phyloP scores from a whole-genome alignment of 2,329 filamentous ascomycete genomes.

The Colletotrichum sp. region DNA sequence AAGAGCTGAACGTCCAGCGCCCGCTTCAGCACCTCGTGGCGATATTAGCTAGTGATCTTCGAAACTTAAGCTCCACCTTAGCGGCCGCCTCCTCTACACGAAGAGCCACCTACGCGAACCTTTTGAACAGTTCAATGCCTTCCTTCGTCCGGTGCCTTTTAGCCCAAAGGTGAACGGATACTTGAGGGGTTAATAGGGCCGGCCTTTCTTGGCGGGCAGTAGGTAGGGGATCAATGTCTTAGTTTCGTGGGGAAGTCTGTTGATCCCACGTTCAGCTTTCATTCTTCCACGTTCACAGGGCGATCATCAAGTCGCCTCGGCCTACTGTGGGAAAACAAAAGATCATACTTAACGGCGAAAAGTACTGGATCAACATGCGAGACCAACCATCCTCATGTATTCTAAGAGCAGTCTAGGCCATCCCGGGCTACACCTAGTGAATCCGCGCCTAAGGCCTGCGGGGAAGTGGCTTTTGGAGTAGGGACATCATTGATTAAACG shows the following conservation, averaged over 20 bases:
- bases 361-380: background rate
- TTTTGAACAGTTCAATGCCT: background rate
- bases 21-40: background rate
- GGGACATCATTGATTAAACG: background rate
- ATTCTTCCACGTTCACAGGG: background rate
- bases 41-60: background rate
- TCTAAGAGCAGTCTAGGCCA: background rate
- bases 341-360: background rate
- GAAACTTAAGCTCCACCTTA: background rate
- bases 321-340: background rate
- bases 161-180: background rate
- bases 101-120: background rate
- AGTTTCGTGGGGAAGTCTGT: background rate
- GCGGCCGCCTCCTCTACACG: background rate
- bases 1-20: background rate
- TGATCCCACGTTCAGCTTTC: background rate
- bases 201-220: background rate
- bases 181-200: background rate
- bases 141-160: background rate
- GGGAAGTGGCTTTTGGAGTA: background rate
- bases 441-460: no score
- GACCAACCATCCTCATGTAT: background rate
- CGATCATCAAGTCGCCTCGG: background rate
- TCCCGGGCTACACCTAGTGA: accelerated
- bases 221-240: background rate